phyloP scores from a whole-genome alignment of 225 moss, liverwort and hornwort genomes.

The Takakia lepidozioides region DNA sequence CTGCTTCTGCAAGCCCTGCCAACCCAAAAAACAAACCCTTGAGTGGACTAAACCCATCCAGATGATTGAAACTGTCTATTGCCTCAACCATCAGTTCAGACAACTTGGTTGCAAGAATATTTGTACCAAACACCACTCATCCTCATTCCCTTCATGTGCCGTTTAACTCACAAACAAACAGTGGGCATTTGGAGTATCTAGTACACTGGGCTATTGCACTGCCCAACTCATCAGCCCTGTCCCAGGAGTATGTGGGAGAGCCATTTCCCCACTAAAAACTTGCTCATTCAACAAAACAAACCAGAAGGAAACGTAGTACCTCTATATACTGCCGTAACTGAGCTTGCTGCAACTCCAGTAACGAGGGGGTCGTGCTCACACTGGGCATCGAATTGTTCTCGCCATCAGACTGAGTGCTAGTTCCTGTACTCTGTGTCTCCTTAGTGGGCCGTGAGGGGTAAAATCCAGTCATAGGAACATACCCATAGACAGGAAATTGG shows the following conservation, averaged over 20 bases:
- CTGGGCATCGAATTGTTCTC: constrained; percentile 21
- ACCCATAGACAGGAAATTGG: constrained; percentile 49
- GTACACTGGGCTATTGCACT: too few species aligned
- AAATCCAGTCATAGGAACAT: constrained; percentile 38
- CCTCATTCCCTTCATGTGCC: too few species aligned
- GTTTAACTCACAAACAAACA: too few species aligned
- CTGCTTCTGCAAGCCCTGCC: constrained; percentile 73
- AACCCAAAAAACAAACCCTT: not conserved
- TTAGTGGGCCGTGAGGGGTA: constrained; percentile 34
- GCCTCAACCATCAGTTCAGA: too few species aligned
- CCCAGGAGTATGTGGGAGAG: too few species aligned
- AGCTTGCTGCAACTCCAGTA: constrained; percentile 40
- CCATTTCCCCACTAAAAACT: too few species aligned
- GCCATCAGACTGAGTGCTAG: constrained; percentile 19
- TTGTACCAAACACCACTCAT: too few species aligned
- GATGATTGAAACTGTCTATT: not conserved
- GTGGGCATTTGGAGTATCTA: too few species aligned
- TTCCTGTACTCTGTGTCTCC: constrained; percentile 20
- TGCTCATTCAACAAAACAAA: not conserved
- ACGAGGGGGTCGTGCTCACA: constrained; percentile 20
- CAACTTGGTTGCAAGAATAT: too few species aligned
- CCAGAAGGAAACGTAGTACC: constrained; percentile 22
- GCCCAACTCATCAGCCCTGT: too few species aligned
- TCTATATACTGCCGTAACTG: constrained; percentile 69
- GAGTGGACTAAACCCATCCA: constrained; percentile 3